Evolutionary conservation across 805 yeast species (phyloP).

Genomic region (Metschnikowia borealis): DNA sequence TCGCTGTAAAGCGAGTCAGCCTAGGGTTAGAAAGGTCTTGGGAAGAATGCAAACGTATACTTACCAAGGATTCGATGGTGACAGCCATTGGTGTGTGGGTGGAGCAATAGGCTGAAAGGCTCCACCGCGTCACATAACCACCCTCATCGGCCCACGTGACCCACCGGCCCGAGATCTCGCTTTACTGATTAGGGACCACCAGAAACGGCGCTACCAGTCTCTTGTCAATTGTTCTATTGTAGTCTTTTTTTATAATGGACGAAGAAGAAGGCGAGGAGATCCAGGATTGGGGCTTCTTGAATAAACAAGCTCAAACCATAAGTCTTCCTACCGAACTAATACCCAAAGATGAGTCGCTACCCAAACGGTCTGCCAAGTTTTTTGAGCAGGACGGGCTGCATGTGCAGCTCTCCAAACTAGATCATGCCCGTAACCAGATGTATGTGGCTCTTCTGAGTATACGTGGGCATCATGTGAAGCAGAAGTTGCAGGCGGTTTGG

Average conservation of each 20-base stretch:
- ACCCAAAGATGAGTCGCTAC: constrained; percentile 33
- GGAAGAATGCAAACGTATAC: background rate
- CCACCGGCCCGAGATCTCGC: background rate
- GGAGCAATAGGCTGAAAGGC: background rate
- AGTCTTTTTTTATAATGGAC: constrained; percentile 6
- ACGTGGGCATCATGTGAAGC: constrained; percentile 49
- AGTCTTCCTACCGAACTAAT: background rate
- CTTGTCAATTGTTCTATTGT: background rate
- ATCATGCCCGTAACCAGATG: constrained; percentile 64
- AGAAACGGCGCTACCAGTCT: background rate
- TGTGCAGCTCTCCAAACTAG: constrained; percentile 46
- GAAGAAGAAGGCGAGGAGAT: constrained; percentile 32
- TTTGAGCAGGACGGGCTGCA: constrained; percentile 76
- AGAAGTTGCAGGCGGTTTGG: constrained; percentile 50
- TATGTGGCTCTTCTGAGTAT: constrained; percentile 54
- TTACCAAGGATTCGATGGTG: constrained; percentile 15
- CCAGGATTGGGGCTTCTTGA: constrained; percentile 50
- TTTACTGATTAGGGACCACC: background rate
- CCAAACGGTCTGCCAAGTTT: constrained; percentile 81
- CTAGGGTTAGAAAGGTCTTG: constrained; percentile 18
- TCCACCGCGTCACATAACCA: background rate
- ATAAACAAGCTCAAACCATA: constrained; percentile 3
- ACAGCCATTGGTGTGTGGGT: constrained; percentile 6
- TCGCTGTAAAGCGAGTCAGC: constrained; percentile 37
- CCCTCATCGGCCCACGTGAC: constrained; percentile 2